Evolutionary conservation across 1,139 yeast genomes (phyloP).

Genomic region (Pichiaceae sp.): DNA sequence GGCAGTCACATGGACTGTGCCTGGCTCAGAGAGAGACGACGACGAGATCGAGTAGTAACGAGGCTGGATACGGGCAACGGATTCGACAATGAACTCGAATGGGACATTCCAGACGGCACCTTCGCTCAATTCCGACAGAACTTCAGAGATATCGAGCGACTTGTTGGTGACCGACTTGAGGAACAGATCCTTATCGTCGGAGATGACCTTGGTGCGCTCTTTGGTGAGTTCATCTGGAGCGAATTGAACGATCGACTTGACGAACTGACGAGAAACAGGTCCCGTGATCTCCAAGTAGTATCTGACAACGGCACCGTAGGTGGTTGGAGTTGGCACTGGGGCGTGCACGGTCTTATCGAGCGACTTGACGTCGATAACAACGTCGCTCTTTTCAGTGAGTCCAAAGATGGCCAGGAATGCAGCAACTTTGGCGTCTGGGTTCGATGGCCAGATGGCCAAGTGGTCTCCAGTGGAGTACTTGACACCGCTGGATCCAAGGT

Average conservation of each 20-base stretch:
- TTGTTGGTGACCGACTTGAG: slow-evolving; percentile 54
- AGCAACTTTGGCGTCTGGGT: slow-evolving; percentile 65
- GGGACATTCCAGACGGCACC: slow-evolving; percentile 77
- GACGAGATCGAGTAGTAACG: slow-evolving; percentile 97
- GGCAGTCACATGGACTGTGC: slow-evolving; percentile 75
- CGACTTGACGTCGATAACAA: slow-evolving; percentile 57
- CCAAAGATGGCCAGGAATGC: slow-evolving; percentile 59
- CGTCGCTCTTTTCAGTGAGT: slow-evolving; percentile 42
- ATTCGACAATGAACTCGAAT: slow-evolving; percentile 75
- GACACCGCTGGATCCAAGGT: slow-evolving; percentile 63
- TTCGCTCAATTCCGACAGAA: slow-evolving; percentile 51
- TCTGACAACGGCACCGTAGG: slow-evolving; percentile 79
- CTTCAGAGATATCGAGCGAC: slow-evolving; percentile 70
- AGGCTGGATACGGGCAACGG: slow-evolving; percentile 76
- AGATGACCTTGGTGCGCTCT: slow-evolving; percentile 41
- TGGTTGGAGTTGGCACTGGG: slow-evolving; percentile 88
- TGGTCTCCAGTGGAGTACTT: slow-evolving; percentile 95
- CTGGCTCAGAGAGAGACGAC: slow-evolving; percentile 71
- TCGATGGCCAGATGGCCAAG: slow-evolving; percentile 90
- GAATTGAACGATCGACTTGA: slow-evolving; percentile 70
- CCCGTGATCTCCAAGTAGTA: slow-evolving; percentile 90
- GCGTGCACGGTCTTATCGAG: slow-evolving; percentile 55
- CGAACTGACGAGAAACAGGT: slow-evolving; percentile 83
- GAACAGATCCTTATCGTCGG: slow-evolving; percentile 62
- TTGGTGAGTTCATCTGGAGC: slow-evolving; percentile 67